Conservation (phyloP, 768 basidiomycete genomes). For the Chalciporus sphaerocephalus region DNA sequence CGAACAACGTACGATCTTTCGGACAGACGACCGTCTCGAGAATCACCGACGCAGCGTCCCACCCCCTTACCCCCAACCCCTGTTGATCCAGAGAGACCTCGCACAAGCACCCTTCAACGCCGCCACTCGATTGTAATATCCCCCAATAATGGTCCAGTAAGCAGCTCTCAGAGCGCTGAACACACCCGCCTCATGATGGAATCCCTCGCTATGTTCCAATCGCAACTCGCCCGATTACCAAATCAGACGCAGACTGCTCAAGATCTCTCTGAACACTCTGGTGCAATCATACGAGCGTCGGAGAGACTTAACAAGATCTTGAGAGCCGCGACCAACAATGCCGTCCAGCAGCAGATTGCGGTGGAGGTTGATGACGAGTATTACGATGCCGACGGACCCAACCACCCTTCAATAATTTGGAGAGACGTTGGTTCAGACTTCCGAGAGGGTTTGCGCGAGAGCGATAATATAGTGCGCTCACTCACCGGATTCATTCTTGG, state of each 20-base stretch:
- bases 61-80: conserved; percentile 16
- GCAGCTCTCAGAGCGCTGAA: conserved; percentile 38
- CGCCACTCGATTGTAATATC: conserved; percentile 19
- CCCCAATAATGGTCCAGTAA: conserved; percentile 10
- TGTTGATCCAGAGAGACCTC: conserved; percentile 13
- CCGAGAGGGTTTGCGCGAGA: conserved; percentile 63
- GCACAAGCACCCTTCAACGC: conserved; percentile 7
- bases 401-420: conserved; percentile 59
- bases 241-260: conserved; percentile 40
- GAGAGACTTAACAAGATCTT: conserved; percentile 63
- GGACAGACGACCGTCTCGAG: conserved; percentile 19
- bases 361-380: conserved; percentile 60
- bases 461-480: conserved; percentile 75
- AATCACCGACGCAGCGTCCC: conserved; percentile 10
- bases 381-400: conserved; percentile 19
- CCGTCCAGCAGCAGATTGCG: conserved; percentile 71
- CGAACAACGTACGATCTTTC: conserved; percentile 24
- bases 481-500: conserved; percentile 76
- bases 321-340: conserved; percentile 48
- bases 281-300: conserved; percentile 59
- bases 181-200: conserved; percentile 71
- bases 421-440: conserved; percentile 64
- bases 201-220: conserved; percentile 64
- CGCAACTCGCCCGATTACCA: conserved; percentile 55
- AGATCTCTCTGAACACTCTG: conserved; percentile 60